Evolutionary conservation across 768 basidiomycete species (phyloP).

Genomic region (Lactarius psammicola): DNA sequence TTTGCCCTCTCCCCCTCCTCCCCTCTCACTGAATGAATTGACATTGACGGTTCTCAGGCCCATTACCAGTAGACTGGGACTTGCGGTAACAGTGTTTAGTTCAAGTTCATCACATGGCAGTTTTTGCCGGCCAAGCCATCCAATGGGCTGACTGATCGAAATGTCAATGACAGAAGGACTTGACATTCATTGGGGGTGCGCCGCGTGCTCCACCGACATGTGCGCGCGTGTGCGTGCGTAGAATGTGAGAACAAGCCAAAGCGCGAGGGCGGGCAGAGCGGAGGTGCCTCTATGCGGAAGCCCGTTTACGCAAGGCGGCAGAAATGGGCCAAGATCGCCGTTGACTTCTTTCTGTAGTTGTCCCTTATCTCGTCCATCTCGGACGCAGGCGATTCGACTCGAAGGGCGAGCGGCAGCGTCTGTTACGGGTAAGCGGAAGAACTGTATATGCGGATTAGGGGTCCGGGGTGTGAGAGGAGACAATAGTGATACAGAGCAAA

Average conservation of each 20-base stretch:
- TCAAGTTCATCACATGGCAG: too few species aligned
- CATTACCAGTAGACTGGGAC: background rate
- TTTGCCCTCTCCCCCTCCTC: too few species aligned
- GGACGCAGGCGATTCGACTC: background rate
- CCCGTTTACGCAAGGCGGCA: background rate
- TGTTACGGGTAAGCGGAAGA: background rate
- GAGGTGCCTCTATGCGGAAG: background rate
- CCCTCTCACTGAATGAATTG: background rate
- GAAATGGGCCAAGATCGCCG: background rate
- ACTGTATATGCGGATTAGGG: too few species aligned
- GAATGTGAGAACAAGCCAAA: background rate
- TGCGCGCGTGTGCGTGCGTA: background rate
- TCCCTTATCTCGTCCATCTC: background rate
- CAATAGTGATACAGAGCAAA: conserved; percentile 14
- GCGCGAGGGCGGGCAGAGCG: background rate
- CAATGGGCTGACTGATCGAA: too few species aligned
- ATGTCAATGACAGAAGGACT: too few species aligned
- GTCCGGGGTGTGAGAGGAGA: background rate
- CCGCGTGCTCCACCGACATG: background rate
- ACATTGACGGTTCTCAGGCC: background rate
- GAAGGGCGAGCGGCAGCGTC: background rate
- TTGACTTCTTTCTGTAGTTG: background rate
- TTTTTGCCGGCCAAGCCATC: too few species aligned
- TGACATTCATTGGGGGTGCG: too few species aligned
- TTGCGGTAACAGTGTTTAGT: too few species aligned